These are phyloP conservation scores for Annulohypoxylon bovei DNA, from an alignment of 495 filamentous ascomycete species.

Conservation along the genomic window DNA sequence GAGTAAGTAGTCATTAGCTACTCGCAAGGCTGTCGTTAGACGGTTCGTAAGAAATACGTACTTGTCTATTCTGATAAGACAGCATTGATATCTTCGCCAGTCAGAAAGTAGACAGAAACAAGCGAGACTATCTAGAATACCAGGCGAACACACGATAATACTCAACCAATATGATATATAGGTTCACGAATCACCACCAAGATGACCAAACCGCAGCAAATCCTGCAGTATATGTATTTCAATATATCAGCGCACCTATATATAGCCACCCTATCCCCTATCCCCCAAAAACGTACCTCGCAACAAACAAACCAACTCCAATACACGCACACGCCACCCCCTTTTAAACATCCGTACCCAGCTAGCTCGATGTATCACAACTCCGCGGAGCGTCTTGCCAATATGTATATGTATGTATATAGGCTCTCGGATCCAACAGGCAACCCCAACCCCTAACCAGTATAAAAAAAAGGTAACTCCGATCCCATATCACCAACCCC, in stretches of 20 bases:
- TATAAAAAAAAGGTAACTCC: constrained; percentile 4
- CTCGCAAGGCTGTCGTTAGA: background rate
- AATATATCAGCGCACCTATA: background rate
- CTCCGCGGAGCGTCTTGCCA: background rate
- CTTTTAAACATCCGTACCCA: background rate
- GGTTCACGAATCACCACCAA: background rate
- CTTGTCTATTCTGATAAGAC: background rate
- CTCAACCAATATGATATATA: too few species aligned
- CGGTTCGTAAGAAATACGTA: background rate
- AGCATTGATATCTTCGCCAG: background rate
- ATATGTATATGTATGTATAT: constrained; percentile 11
- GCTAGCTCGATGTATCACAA: background rate
- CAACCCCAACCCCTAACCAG: background rate
- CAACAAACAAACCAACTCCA: background rate
- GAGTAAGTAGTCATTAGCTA: background rate
- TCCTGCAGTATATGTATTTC: background rate
- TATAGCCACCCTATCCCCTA: background rate
- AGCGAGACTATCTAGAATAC: background rate
- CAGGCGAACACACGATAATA: too few species aligned
- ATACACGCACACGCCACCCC: constrained; percentile 12
- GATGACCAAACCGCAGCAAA: background rate
- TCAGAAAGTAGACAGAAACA: too few species aligned
- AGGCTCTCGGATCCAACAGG: background rate
- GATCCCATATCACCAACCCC: constrained; percentile 5
- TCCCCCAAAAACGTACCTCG: background rate